A percentile compares a stretch with the other conserved stretches of the same genome.
These are phyloP conservation scores for Agarophyton chilense DNA, from an alignment of 23 red algal species.

Conservation along the genomic window DNA sequence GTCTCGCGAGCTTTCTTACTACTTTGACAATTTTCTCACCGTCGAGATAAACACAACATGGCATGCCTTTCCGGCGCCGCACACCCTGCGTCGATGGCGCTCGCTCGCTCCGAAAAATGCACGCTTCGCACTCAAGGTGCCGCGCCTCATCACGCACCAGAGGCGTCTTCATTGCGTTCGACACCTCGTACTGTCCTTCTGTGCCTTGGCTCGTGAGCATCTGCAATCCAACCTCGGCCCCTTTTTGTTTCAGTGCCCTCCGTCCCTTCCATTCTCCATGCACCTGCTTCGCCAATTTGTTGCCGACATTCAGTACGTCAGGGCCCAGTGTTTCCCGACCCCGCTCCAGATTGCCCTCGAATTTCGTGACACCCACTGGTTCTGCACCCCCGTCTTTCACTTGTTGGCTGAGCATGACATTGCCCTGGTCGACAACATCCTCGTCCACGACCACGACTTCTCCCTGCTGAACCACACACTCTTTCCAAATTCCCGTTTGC, in stretches of 20 bases:
- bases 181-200: slow-evolving; percentile 12
- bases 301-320: not conserved
- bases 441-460: slow-evolving; percentile 20
- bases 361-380: slow-evolving; percentile 13
- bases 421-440: slow-evolving; percentile 36
- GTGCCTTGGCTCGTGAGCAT: not conserved
- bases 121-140: slow-evolving; percentile 19
- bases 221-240: slow-evolving; percentile 22
- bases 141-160: slow-evolving; percentile 35
- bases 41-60: slow-evolving; percentile 45
- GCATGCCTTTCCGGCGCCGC: slow-evolving; percentile 39
- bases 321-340: not conserved
- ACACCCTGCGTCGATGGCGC: slow-evolving; percentile 36
- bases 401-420: slow-evolving; percentile 14
- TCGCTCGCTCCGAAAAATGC: not conserved
- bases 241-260: slow-evolving; percentile 35
- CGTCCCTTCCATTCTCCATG: slow-evolving; percentile 22
- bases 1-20: slow-evolving; percentile 16
- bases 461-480: not conserved
- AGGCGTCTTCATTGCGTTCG: not conserved
- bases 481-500: slow-evolving; percentile 21
- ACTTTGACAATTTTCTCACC: not conserved
- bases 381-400: not conserved
- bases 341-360: slow-evolving; percentile 17
- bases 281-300: slow-evolving; percentile 1